Evolutionary conservation across 225 moss, liverwort and hornwort species (phyloP), one percentile per base, ranked within the genome.

Genomic region (Marchantia paleacea): DNA sequence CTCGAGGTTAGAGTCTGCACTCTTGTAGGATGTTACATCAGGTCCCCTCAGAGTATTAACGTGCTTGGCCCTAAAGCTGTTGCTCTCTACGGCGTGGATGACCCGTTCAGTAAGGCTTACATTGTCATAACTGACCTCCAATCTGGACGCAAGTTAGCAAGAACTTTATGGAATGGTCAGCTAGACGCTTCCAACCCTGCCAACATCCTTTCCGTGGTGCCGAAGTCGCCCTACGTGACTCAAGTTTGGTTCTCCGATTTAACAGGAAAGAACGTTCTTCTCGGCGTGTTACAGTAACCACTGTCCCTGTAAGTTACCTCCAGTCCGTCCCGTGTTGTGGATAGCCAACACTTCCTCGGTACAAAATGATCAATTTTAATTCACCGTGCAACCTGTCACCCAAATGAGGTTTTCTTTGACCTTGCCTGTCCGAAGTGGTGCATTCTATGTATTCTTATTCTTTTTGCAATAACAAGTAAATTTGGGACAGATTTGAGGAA

Each of bases 181-280:
- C 65, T 78, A 3, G 52, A 78, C 39, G 64, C 50, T 8, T 65
- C 64, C 78, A 78, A 78, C 78, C 65, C 61, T 55, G 78, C 78
- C 10, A 78, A 78, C 66, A 78, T 78, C 16, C 65, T 78, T 14
- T 65, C 78, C 12, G 30, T 78, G 29, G 65, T 78, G 15, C 49
- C 64, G 16, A 64, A 64, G 26, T 30, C 64, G 8, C 4, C 7
- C 50, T 13, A 12, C 10, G 52, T 29, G 12, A 78, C 78, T 0
- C 10, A 78, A 52, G 15, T 78, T 11, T 78, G 78, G 78, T 78
- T 78, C 66, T 78, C 78, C 2, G 78, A 78, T 52, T 50, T 50
- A 52, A 65, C 66, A 25, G 78, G 78, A 52, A 66, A 19, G 78
- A 78, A 78, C 66, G 78, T 78, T 29, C 78, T 78, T 16, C 64